Base-by-base conservation (phyloP, 345 rosid genomes). In the Anacardium occidentale region DNA sequence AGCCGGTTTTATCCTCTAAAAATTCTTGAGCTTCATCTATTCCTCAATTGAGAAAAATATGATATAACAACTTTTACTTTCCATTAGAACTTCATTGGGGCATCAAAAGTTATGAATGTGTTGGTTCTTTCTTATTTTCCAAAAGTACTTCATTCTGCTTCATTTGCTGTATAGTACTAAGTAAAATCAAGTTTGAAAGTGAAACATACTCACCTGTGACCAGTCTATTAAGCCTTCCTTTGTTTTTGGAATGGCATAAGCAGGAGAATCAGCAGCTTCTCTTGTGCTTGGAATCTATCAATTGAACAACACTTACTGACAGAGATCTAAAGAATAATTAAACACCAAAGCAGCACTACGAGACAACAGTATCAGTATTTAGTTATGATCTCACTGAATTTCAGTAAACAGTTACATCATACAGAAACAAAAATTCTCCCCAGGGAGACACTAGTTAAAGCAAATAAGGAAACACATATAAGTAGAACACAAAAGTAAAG, bases 141-240 rank as follows among this genome's bases (percentile, higher is more conserved):
- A 25, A 11, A 13, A 58, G 62, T 17, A 13, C 29, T 56, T 18
- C 0, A 58, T 24, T 26, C 9, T 37, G 42, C 0, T 64, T 48
- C 22, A 17, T 52, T 47, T 47, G 18, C 44, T 51, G 21, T 47
- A 64, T 32, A 48, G 0, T 37, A 5, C 42, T 45, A 48, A 56
- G 24, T 7, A 25, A 53, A 37, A 22, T n/a, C 42, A 48, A 40
- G 42, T 77, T 53, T 65, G 6, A 37, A 53, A 61, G 59, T 25
- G 62, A 34, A 74, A 48, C 37, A 26, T 56, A 71, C 91, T 80
- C 75, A 92, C 98, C 79, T 88, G 91, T 25, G 98, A 89, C 99
- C 97, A 95, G 82, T 95, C 99, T 66, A 95, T 73, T 74, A 86
- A 78, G 2, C 97, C 97, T 77, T 83, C 85, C 81, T 88, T 80